Base-by-base conservation (phyloP, 176 grass and related monocot species). In the Leersia perrieri region DNA sequence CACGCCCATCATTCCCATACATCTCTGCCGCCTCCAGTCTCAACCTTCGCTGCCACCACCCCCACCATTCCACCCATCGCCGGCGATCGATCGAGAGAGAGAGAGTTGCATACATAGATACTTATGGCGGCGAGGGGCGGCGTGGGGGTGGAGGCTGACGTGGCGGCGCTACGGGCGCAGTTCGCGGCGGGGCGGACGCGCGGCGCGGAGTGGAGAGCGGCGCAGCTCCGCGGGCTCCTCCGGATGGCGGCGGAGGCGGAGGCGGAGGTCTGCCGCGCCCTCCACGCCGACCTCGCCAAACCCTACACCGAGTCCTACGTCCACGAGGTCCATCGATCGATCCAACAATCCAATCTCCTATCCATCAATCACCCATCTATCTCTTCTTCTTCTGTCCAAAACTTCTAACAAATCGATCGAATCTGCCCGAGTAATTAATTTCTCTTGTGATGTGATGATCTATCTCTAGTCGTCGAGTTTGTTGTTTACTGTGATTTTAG, bases 161-260 rank as follows among this genome's bases (percentile, higher is more conserved):
- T 85, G 73, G 82, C 73, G 81, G 74, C 25, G 49, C 60, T 93
- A 55, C 64, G 81, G 68, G 58, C 41, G 81, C 83, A 73, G 53
- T 93, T 89, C 67, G 20, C 63, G 76, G 39, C 86, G 33, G 91
- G 90, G 74, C 42, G 33, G 82, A 97, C 94, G 79, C 82, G 69
- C 75, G 64, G 61, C 34, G 81, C 81, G 70, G 83, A 82, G 82
- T 97, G 94, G 94, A 80, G 94, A 68, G 81, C 13, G 29, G 75
- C 86, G 71, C 94, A 93, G 87, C 73, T 97, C 58, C 75, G 80
- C 26, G 87, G 73, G 23, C 63, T 94, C 35, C 78, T 65, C 7
- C 85, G 63, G 32, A 85, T 94, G 91, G 82, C 76, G 35, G 67
- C 76, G 27, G 94, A 97, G 87, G 91, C 53, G 79, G 91, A 97